Conservation (phyloP, 169 alveolate species). For the Blepharisma undulans region DNA sequence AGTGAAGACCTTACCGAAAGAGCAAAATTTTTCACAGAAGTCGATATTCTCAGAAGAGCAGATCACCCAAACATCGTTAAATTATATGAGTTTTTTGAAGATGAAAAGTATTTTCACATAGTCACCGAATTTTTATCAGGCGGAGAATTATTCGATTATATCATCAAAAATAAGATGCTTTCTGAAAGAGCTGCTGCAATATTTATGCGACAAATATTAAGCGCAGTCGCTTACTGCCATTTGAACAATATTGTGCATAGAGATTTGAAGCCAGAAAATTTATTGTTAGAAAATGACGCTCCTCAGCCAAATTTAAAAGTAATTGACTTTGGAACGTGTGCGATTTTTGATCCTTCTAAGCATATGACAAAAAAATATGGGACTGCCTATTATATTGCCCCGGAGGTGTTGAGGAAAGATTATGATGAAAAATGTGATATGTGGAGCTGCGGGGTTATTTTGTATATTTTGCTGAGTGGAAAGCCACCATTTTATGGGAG, state of each 20-base stretch:
- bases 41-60: background rate
- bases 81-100: constrained; percentile 54
- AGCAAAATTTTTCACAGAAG: constrained; percentile 37
- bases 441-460: constrained; percentile 73
- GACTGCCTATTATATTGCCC: constrained; percentile 43
- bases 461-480: constrained; percentile 64
- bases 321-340: constrained; percentile 82
- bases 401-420: constrained; percentile 40
- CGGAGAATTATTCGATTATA: constrained; percentile 80
- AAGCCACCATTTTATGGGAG: constrained; percentile 29
- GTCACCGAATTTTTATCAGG: constrained; percentile 68
- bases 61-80: constrained; percentile 58
- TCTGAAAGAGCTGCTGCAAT: constrained; percentile 76
- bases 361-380: constrained; percentile 64
- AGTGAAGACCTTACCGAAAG: background rate
- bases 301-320: constrained; percentile 68
- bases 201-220: constrained; percentile 72
- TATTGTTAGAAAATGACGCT: constrained; percentile 58
- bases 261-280: constrained; percentile 85
- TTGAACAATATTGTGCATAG: constrained; percentile 74
- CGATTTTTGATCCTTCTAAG: constrained; percentile 67
- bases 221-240: constrained; percentile 85
- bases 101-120: constrained; percentile 52
- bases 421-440: constrained; percentile 75
- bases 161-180: constrained; percentile 58